phyloP scores from a whole-genome alignment of 208 protist species.

The Acanthamoeba rhysodes region DNA sequence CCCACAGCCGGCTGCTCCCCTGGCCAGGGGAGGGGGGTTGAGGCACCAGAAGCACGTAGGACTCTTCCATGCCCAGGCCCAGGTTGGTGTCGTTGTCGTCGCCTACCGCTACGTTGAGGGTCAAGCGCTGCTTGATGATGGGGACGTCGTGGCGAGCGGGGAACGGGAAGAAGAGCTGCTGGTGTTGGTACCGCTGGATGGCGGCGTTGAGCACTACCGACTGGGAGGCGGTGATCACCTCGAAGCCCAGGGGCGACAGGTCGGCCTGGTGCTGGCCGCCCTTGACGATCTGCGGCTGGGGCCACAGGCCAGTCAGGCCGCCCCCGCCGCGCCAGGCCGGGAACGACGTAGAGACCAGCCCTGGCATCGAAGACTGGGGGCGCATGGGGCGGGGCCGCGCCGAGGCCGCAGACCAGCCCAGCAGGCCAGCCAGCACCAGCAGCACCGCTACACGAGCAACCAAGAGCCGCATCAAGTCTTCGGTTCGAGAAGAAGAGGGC shows the following conservation, averaged over 20 bases:
- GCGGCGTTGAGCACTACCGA: conserved; percentile 24
- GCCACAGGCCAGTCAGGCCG: conserved; percentile 11
- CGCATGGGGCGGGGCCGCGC: neutral
- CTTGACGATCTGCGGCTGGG: neutral
- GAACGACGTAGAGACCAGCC: neutral
- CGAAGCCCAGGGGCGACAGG: conserved; percentile 5
- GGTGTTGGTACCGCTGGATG: neutral
- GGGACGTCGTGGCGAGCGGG: neutral
- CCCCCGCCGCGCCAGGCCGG: conserved; percentile 2
- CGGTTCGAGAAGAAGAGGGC: too few species aligned
- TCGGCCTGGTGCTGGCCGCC: neutral
- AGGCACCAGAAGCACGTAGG: neutral
- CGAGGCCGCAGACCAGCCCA: neutral
- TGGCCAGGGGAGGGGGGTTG: neutral
- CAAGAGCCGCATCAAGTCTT: neutral
- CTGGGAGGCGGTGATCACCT: neutral
- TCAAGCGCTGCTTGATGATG: neutral
- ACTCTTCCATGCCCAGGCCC: neutral
- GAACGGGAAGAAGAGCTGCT: conserved; percentile 23
- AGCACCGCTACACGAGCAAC: neutral
- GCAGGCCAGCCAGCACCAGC: neutral
- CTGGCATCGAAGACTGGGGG: neutral
- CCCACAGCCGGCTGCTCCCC: neutral
- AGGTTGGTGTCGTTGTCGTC: neutral
- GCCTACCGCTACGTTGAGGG: neutral